A percentile compares a stretch with the other conserved stretches of the same genome.
phyloP scores from a whole-genome alignment of 2,329 filamentous ascomycete species.

The Penicillium sp. region DNA sequence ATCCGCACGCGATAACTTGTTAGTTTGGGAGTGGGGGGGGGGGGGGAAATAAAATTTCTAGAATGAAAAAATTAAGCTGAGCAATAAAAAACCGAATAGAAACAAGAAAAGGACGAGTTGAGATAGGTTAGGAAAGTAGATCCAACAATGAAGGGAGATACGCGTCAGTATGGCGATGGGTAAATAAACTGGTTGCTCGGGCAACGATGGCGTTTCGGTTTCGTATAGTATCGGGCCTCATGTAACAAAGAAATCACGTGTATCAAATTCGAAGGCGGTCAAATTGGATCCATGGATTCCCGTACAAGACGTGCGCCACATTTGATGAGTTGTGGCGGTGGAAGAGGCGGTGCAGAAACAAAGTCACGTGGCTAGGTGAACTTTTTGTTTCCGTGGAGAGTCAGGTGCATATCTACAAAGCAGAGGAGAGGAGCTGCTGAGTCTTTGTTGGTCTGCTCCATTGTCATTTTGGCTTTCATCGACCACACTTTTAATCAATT shows the following conservation, averaged over 20 bases:
- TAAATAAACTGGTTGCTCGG: conserved; percentile 36
- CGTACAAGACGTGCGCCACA: not conserved
- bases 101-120: conserved; percentile 8
- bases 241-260: conserved; percentile 4
- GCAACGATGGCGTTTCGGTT: conserved; percentile 47
- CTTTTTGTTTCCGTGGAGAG: conserved; percentile 19
- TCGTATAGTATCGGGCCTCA: not conserved
- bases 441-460: conserved; percentile 2
- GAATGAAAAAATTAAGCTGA: not conserved
- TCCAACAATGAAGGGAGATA: conserved; percentile 25
- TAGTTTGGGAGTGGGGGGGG: conserved; percentile 11
- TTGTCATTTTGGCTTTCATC: conserved; percentile 1
- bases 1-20: conserved; percentile 14
- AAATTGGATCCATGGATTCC: not conserved
- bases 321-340: not conserved
- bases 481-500: not conserved
- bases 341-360: conserved; percentile 1
- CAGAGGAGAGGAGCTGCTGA: conserved; percentile 1
- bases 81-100: conserved; percentile 3
- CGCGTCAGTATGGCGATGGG: conserved; percentile 17
- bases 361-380: conserved; percentile 18
- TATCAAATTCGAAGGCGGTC: not conserved
- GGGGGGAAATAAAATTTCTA: conserved; percentile 6
- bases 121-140: conserved; percentile 13
- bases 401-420: conserved; percentile 2